phyloP scores from a whole-genome alignment of 768 basidiomycete genomes.

The Exidia glandulosa region DNA sequence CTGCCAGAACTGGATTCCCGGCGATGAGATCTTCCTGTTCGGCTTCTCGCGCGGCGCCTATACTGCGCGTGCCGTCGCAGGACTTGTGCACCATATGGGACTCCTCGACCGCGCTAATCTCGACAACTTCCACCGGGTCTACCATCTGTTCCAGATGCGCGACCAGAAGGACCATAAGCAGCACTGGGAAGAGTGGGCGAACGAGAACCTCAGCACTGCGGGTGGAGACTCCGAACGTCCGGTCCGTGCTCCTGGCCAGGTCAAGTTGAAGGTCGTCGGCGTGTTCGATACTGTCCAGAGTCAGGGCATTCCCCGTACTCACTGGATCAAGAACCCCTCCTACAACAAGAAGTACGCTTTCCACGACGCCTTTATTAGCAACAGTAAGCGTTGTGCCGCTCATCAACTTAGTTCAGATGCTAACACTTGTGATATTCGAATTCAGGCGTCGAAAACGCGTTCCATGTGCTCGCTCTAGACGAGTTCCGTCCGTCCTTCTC shows the following conservation, averaged over 20 bases:
- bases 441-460: too few species aligned
- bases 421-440: too few species aligned
- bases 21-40: slow-evolving; percentile 6
- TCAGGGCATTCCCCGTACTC: slow-evolving; percentile 10
- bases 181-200: too few species aligned
- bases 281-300: slow-evolving; percentile 5
- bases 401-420: too few species aligned
- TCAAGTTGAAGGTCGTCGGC: slow-evolving; percentile 15
- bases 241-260: too few species aligned
- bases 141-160: slow-evolving; percentile 4
- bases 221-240: too few species aligned
- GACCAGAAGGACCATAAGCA: too few species aligned
- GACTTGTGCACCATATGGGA: slow-evolving; percentile 13
- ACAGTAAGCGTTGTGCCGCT: too few species aligned
- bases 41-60: slow-evolving; percentile 13
- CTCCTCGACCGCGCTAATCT: slow-evolving; percentile 5
- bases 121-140: slow-evolving; percentile 7
- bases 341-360: background rate
- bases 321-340: background rate
- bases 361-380: too few species aligned
- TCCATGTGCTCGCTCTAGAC: too few species aligned
- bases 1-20: slow-evolving; percentile 11
- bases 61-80: slow-evolving; percentile 5
- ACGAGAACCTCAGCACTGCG: too few species aligned
- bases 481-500: too few species aligned